These are phyloP conservation scores for Beauveria australis DNA, from an alignment of 2,329 filamentous ascomycete genomes.

Conservation along the genomic window DNA sequence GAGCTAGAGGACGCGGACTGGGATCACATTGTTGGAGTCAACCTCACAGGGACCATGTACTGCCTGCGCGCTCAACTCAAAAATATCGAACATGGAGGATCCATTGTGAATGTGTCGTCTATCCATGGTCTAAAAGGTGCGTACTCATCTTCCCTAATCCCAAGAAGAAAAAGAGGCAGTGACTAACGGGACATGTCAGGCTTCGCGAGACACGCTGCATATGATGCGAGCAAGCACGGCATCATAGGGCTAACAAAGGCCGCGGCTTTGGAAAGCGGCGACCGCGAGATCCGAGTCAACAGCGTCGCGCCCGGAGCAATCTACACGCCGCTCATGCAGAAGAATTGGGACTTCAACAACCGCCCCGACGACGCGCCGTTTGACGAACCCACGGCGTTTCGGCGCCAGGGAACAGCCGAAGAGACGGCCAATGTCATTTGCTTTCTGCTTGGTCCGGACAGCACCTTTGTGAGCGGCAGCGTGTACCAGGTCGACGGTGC, in stretches of 20 bases:
- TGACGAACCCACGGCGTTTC: conserved; percentile 33
- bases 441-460: conserved; percentile 39
- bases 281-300: conserved; percentile 35
- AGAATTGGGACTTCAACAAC: conserved; percentile 27
- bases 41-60: conserved; percentile 41
- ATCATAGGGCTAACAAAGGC: conserved; percentile 25
- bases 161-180: conserved; percentile 16
- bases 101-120: conserved; percentile 50
- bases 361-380: conserved; percentile 30
- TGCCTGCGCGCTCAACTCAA: conserved; percentile 35
- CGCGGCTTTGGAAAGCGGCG: conserved; percentile 27
- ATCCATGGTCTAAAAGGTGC: conserved; percentile 36
- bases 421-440: conserved; percentile 38
- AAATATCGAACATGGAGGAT: conserved; percentile 40
- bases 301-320: conserved; percentile 39
- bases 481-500: conserved; percentile 38
- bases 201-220: conserved; percentile 24
- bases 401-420: conserved; percentile 37
- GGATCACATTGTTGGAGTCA: conserved; percentile 37
- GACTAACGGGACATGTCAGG: conserved; percentile 15
- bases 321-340: conserved; percentile 39
- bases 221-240: conserved; percentile 28
- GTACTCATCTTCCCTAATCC: neutral
- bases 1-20: conserved; percentile 38
- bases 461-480: conserved; percentile 36